Percentiles rank a stretch among this genome's conserved stretches.
These are phyloP conservation scores for Candolleomyces aberdarensis DNA, from an alignment of 768 basidiomycete genomes.

Conservation along the genomic window DNA sequence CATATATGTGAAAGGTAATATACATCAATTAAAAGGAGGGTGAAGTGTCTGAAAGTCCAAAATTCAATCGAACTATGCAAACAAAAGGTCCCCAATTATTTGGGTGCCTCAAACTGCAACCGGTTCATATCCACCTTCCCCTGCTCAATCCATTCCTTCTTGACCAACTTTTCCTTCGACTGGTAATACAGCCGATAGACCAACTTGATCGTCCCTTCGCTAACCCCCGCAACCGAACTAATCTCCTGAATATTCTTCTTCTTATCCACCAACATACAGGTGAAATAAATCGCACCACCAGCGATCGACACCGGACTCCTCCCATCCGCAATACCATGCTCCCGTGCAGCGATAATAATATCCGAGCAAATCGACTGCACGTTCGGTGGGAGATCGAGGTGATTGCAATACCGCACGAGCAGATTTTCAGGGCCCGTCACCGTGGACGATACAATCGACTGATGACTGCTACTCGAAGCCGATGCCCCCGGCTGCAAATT, in stretches of 20 bases:
- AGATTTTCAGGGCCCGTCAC: conserved; percentile 79
- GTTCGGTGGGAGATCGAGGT: conserved; percentile 79
- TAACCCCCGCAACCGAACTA: conserved; percentile 86
- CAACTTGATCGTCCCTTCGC: conserved; percentile 92
- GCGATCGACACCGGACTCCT: conserved; percentile 97
- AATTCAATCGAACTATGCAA: not conserved
- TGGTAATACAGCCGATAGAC: conserved; percentile 78
- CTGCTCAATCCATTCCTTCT: conserved; percentile 71
- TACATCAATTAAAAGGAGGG: conserved; percentile 16
- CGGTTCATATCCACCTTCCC: conserved; percentile 61
- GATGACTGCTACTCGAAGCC: conserved; percentile 44
- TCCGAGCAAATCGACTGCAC: conserved; percentile 83
- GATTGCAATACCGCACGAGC: conserved; percentile 91
- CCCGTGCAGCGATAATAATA: conserved; percentile 76
- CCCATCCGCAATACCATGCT: conserved; percentile 88
- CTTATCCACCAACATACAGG: conserved; percentile 76
- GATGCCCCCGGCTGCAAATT: conserved; percentile 57
- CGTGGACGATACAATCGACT: conserved; percentile 42
- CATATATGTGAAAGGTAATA: not conserved
- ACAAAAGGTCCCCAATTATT: conserved; percentile 21
- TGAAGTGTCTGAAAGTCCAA: not conserved
- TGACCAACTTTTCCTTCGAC: conserved; percentile 66
- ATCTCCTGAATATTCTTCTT: conserved; percentile 81
- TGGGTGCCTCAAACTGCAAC: conserved; percentile 38
- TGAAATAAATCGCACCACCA: conserved; percentile 95